Conservation (phyloP, 352 stramenopile genomes). For the Peronosclerospora sorghi region DNA sequence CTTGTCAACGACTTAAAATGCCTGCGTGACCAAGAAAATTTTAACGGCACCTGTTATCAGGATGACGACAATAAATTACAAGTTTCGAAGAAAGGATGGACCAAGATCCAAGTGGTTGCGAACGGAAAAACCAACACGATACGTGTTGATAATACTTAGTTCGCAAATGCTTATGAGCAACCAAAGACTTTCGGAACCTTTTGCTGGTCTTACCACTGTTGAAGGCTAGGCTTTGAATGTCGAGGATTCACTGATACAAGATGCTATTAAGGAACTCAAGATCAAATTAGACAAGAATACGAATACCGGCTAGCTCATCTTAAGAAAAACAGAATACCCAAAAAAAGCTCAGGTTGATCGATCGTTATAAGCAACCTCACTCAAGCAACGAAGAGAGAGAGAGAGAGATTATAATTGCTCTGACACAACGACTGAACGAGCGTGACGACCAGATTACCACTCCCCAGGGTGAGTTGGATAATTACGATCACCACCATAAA, state of each 20-base stretch:
- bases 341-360: slow-evolving; percentile 91
- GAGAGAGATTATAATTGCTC: slow-evolving; percentile 95
- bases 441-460: slow-evolving; percentile 92
- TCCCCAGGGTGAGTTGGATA: slow-evolving; percentile 91
- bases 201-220: slow-evolving; percentile 5
- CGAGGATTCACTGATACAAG: slow-evolving; percentile 70
- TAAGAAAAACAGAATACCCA: slow-evolving; percentile 90
- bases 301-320: slow-evolving; percentile 86
- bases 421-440: slow-evolving; percentile 91
- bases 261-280: slow-evolving; percentile 82
- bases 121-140: too few species aligned
- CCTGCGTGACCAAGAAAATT: too few species aligned
- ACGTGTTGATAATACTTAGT: too few species aligned
- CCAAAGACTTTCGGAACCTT: slow-evolving; percentile 25
- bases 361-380: slow-evolving; percentile 92
- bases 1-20: too few species aligned
- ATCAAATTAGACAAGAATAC: slow-evolving; percentile 87
- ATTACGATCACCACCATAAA: slow-evolving; percentile 87
- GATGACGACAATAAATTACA: too few species aligned
- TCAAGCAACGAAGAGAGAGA: slow-evolving; percentile 94
- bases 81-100: too few species aligned
- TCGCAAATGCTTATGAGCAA: slow-evolving; percentile 88
- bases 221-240: slow-evolving; percentile 30
- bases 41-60: too few species aligned
- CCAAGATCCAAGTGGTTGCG: too few species aligned